Conservation (phyloP, 495 filamentous ascomycete genomes). For the Bombardia bombarda region DNA sequence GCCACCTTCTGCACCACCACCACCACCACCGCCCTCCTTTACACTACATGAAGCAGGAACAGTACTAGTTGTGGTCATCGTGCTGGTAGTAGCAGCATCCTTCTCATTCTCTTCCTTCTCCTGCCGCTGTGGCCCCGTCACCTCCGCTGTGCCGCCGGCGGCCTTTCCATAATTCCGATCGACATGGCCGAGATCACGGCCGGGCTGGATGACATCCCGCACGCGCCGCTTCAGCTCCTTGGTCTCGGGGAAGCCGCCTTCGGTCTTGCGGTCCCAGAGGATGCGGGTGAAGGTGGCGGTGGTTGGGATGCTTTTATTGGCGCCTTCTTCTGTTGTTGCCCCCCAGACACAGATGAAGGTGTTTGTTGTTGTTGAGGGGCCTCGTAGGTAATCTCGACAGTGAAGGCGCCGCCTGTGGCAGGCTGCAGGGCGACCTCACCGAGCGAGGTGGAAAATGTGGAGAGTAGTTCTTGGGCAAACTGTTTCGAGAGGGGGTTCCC, state of each 20-base stretch:
- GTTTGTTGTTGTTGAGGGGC: no score
- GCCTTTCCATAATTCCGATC: constrained; percentile 52
- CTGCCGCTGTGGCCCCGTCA: background rate
- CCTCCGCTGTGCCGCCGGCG: no score
- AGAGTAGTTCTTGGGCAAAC: constrained; percentile 96
- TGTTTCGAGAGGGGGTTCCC: constrained; percentile 23
- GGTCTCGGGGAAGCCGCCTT: constrained; percentile 89
- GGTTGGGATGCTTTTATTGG: background rate
- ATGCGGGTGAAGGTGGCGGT: constrained; percentile 21
- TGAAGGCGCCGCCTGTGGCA: constrained; percentile 75
- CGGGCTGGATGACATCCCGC: constrained; percentile 73
- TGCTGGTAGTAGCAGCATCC: background rate
- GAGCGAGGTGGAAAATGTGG: constrained; percentile 80
- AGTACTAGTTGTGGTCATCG: no score
- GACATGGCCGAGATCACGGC: constrained; percentile 73
- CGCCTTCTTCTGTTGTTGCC: background rate
- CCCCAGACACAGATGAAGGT: constrained; percentile 16
- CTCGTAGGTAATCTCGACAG: constrained; percentile 50
- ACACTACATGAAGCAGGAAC: no score
- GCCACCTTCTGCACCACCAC: no score
- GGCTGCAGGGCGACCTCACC: constrained; percentile 91
- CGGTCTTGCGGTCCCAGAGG: constrained; percentile 82
- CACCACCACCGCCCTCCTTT: background rate
- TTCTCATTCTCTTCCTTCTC: no score
- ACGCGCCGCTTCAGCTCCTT: constrained; percentile 88